Conservation (phyloP, 2,329 filamentous ascomycete species). For the Cladophialophora yegresii region DNA sequence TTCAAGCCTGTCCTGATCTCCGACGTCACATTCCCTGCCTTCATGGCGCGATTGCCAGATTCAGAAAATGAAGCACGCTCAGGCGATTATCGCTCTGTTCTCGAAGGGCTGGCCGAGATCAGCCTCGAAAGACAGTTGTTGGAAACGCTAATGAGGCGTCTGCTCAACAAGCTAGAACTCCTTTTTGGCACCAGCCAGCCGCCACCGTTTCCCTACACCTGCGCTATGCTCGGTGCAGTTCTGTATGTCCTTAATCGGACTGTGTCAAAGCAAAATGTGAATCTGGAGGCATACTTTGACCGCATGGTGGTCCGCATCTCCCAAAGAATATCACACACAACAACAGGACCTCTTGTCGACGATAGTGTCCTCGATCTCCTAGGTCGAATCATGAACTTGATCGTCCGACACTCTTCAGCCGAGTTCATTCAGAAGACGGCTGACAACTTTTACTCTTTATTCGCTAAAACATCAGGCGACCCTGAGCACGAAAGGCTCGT, state of each 20-base stretch:
- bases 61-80: conserved; percentile 50
- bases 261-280: conserved; percentile 13
- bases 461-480: conserved; percentile 40
- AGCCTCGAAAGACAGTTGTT: conserved; percentile 64
- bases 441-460: conserved; percentile 58
- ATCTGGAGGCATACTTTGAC: conserved; percentile 50
- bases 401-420: conserved; percentile 57
- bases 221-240: conserved; percentile 61
- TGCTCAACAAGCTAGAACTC: conserved; percentile 64
- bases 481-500: background rate
- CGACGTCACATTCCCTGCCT: conserved; percentile 66
- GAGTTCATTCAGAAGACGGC: conserved; percentile 56
- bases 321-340: conserved; percentile 42
- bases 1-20: conserved; percentile 64
- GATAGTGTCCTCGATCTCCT: conserved; percentile 60
- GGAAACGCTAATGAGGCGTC: conserved; percentile 62
- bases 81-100: conserved; percentile 54
- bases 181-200: conserved; percentile 54
- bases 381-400: conserved; percentile 62
- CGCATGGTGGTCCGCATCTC: conserved; percentile 54
- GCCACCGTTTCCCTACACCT: conserved; percentile 57
- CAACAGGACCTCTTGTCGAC: conserved; percentile 50
- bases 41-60: conserved; percentile 65
- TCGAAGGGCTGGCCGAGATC: conserved; percentile 66
- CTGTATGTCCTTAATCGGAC: conserved; percentile 58